These are phyloP conservation scores for Coprinopsis marcescibilis DNA, from an alignment of 768 basidiomycete species.

Conservation along the genomic window DNA sequence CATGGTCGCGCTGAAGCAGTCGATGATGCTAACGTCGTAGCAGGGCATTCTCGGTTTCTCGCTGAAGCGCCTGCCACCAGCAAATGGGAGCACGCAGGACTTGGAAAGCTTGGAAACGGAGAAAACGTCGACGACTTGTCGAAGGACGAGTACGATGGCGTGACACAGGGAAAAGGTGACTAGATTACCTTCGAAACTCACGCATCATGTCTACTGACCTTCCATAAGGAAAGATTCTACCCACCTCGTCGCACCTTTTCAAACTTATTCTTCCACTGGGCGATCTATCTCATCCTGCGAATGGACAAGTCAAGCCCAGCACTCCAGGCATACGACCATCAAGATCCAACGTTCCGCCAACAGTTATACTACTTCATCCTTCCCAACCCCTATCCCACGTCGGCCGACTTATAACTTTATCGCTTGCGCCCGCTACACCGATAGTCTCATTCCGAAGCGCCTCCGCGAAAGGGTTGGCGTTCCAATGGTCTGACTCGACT, in stretches of 20 bases:
- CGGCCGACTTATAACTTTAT: constrained; percentile 47
- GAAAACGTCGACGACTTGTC: constrained; percentile 6
- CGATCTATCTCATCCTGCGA: constrained; percentile 17
- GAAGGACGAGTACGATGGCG: constrained; percentile 23
- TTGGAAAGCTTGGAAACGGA: constrained; percentile 8
- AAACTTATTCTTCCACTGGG: constrained; percentile 55
- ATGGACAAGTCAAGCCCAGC: constrained; percentile 10
- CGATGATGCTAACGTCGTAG: not conserved
- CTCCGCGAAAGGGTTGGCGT: constrained; percentile 25
- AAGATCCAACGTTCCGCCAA: constrained; percentile 23
- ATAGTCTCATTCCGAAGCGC: constrained; percentile 42
- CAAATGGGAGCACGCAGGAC: constrained; percentile 25
- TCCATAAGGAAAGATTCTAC: constrained; percentile 47
- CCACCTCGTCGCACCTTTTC: constrained; percentile 61
- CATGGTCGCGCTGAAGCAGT: not conserved
- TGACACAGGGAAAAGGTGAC: constrained; percentile 30
- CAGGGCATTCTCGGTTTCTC: constrained; percentile 34
- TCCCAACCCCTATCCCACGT: constrained; percentile 66
- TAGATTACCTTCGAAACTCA: not conserved
- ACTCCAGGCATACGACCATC: constrained; percentile 4
- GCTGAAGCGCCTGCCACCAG: constrained; percentile 31
- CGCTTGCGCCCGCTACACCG: constrained; percentile 29
- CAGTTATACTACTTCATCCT: constrained; percentile 62
- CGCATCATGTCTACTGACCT: not conserved
- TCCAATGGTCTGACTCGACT: constrained; percentile 58